Base-by-base conservation (phyloP, 164 flowering plant species). In the Euptelea pleiosperma region DNA sequence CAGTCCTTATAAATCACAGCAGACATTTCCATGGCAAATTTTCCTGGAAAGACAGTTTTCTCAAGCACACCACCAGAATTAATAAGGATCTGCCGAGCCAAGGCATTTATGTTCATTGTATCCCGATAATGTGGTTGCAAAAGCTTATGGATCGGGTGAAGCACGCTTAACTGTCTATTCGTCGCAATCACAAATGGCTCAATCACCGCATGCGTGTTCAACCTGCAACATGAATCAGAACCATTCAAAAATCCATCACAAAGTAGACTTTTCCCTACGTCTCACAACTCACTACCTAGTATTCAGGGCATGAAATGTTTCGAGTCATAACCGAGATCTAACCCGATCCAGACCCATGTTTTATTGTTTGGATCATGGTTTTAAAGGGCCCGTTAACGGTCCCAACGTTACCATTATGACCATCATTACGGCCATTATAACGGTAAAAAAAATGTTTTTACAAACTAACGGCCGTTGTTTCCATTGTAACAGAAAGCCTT, bases 131-230 rank as follows among this genome's bases (percentile, higher is more conserved):
- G 98, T 14, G 98, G 98, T n/a, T 79, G 82, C 72, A 92, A 52
- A 42, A 92, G 93, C 74, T 92, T 87, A 58, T 79, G 61, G 57
- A 92, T 85, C 9, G 98, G 98, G 65, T 92, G 96, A 54, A 92
- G 66, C 52, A 79, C 88, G 60, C 96, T 89, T 68, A 89, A 48
- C 53, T 87, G 93, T 55, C 96, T 72, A 47, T 87, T 79, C 14
- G 90, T 80, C 4, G 96, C 96, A 37, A 92, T 89, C 35, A 84
- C 68, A 65, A 89, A 89, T 55, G 96, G 95, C 73, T 92, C 96
- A 21, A 89, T 87, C 9, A 73, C 85, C 0, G 93, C 95, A 68
- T 89, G 98, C 0, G 96, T 92, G 71, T 87, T 60, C 76, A 91
- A 72, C 97, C 97, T 90, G 80, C 58, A 74, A 53, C 48, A 30